Percentiles rank a stretch among this genome's conserved stretches.
Conservation (phyloP, 352 stramenopile genomes). For the Peronospora farinosa region DNA sequence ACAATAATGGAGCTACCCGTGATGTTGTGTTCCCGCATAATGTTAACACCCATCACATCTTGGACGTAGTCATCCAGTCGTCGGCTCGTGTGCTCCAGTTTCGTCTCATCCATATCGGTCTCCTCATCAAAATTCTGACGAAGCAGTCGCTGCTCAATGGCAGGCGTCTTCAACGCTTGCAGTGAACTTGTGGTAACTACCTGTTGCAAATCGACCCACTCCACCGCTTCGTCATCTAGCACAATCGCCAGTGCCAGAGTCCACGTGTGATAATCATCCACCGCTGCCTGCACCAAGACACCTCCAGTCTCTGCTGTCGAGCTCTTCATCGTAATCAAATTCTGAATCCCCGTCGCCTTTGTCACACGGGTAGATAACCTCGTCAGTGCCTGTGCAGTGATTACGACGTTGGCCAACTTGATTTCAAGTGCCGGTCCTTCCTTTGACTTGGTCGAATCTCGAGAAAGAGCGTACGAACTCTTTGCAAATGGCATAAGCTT, state of each 20-base stretch:
- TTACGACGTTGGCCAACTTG: slow-evolving; percentile 36
- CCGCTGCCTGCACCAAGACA: slow-evolving; percentile 31
- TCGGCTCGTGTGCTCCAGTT: slow-evolving; percentile 12
- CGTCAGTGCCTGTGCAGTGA: slow-evolving; percentile 17
- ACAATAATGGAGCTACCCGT: slow-evolving; percentile 59
- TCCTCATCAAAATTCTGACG: slow-evolving; percentile 13
- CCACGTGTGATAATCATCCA: slow-evolving; percentile 63
- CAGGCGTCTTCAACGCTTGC: slow-evolving; percentile 13
- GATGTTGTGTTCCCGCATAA: slow-evolving; percentile 58
- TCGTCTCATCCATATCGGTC: neutral
- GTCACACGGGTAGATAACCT: slow-evolving; percentile 30
- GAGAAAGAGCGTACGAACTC: slow-evolving; percentile 38
- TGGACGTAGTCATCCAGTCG: slow-evolving; percentile 51
- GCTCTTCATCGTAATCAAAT: slow-evolving; percentile 31
- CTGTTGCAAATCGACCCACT: slow-evolving; percentile 65
- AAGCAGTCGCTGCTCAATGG: slow-evolving; percentile 41
- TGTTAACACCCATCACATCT: slow-evolving; percentile 46
- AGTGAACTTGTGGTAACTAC: slow-evolving; percentile 39
- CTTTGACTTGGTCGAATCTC: slow-evolving; percentile 15
- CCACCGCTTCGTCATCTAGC: slow-evolving; percentile 49
- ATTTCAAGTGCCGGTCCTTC: slow-evolving; percentile 43
- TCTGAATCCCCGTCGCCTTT: slow-evolving; percentile 41
- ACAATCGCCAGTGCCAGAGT: slow-evolving; percentile 40
- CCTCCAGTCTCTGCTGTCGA: slow-evolving; percentile 22
- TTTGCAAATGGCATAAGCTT: slow-evolving; percentile 70